Evolutionary conservation across 2,329 filamentous ascomycete genomes (phyloP), one percentile per base, ranked within the genome.

Genomic region (Botryotinia convoluta): DNA sequence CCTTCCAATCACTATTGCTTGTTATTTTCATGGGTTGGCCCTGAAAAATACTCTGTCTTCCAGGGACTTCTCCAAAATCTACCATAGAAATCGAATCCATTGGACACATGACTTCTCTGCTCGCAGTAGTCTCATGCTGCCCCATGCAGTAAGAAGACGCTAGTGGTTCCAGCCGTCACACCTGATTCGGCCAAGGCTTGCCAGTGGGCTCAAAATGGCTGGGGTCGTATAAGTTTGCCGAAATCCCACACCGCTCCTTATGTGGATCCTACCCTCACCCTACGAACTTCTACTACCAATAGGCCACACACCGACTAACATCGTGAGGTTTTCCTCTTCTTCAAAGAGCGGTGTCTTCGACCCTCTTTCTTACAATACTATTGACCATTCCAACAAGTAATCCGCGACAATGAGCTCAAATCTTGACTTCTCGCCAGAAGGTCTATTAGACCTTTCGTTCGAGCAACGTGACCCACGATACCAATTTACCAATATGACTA

Each of bases 371-470:
- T 80, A 85, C 84, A 86, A 85, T 85, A 85, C 83, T 84, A 83
- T 83, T 84, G 77, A 80, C 77, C 79, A 80, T 82, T 76, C 75
- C 77, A 75, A 75, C 74, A 72, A 79, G 74, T 71, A 71, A 75
- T 75, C 75, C 78, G 78, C 79, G 77, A 86, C 81, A 81, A 87
- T 87, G 89, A 87, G 86, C 76, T 81, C 80, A 76, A 80, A 81
- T 83, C 86, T 87, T 84, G 87, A 90, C 81, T 91, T 88, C 84
- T 87, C 87, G 82, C 86, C 87, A 83, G 88, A 90, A 82, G 87
- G 85, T 81, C 85, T 91, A 80, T 81, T 91, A 80, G 88, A 90
- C 80, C 84, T 90, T 80, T 86, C 85, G 77, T 90, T 86, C 83
- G 87, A 90, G 81, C 86, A 86, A 79, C 85, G 86, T 83, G 85